Conservation (phyloP, 306 rosid genomes). For the Echinosophora koreensis region DNA sequence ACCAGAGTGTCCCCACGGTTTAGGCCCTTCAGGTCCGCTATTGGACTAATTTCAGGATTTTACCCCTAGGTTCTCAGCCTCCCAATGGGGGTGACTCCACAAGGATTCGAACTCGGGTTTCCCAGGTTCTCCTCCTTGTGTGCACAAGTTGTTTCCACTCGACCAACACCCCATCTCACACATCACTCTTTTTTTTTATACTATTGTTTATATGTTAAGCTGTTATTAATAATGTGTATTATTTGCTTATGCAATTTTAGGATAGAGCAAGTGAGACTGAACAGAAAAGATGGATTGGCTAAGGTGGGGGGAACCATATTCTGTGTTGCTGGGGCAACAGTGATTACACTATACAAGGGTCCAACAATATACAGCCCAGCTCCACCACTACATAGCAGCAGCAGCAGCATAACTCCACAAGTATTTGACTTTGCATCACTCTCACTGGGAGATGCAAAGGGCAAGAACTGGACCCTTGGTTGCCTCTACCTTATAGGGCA, state of each 20-base stretch:
- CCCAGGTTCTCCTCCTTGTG: too few species aligned
- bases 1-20: too few species aligned
- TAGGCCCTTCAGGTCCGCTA: too few species aligned
- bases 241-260: slow-evolving; percentile 48
- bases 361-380: slow-evolving; percentile 85
- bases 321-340: slow-evolving; percentile 92
- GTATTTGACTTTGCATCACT: slow-evolving; percentile 44
- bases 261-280: slow-evolving; percentile 75
- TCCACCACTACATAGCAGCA: slow-evolving; percentile 46
- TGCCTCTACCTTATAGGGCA: slow-evolving; percentile 88
- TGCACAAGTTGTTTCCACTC: too few species aligned
- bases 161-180: too few species aligned
- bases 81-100: too few species aligned
- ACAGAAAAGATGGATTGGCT: slow-evolving; percentile 85
- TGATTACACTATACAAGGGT: slow-evolving; percentile 91
- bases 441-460: slow-evolving; percentile 75
- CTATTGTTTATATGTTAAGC: too few species aligned
- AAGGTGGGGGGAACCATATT: slow-evolving; percentile 76
- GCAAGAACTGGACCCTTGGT: slow-evolving; percentile 92
- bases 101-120: too few species aligned
- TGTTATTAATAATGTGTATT: background rate
- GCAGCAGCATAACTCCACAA: background rate
- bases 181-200: too few species aligned
- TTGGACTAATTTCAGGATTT: too few species aligned
- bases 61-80: too few species aligned